Conservation (phyloP, 2,329 filamentous ascomycete genomes). For the Apiospora marii region DNA sequence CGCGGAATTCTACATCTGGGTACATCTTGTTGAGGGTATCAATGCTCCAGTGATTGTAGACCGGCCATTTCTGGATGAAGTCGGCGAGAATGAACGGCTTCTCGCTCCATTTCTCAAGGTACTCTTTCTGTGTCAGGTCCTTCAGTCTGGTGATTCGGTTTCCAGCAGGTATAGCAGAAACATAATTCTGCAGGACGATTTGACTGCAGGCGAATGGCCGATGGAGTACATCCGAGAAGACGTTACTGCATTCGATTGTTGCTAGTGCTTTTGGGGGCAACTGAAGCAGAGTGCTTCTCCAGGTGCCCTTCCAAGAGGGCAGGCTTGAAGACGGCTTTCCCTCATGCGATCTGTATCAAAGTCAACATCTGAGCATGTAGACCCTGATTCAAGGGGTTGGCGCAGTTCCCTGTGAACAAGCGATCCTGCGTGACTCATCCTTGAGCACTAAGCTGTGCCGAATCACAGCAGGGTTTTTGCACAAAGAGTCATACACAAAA, state of each 20-base stretch:
- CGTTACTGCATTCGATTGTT: constrained; percentile 73
- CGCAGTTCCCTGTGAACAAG: neutral
- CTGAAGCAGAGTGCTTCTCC: constrained; percentile 80
- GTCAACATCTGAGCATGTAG: constrained; percentile 6
- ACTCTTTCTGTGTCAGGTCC: constrained; percentile 76
- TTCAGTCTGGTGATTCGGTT: constrained; percentile 78
- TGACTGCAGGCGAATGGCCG: constrained; percentile 90
- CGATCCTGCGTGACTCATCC: constrained; percentile 9
- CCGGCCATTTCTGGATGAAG: constrained; percentile 83
- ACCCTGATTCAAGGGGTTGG: constrained; percentile 11
- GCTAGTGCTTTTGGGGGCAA: constrained; percentile 59
- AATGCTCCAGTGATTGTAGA: constrained; percentile 76
- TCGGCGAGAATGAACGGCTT: constrained; percentile 86
- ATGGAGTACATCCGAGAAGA: constrained; percentile 91
- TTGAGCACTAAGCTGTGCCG: neutral
- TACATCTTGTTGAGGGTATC: constrained; percentile 72
- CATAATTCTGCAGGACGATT: constrained; percentile 71
- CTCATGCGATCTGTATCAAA: constrained; percentile 1
- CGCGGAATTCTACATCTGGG: constrained; percentile 75
- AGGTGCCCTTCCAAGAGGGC: constrained; percentile 77
- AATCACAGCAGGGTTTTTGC: neutral
- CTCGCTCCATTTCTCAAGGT: constrained; percentile 77
- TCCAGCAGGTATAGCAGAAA: constrained; percentile 71
- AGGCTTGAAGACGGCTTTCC: neutral
- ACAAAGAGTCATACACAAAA: constrained; percentile 25